Evolutionary conservation across 257 asterid species (phyloP), one percentile per base, ranked within the genome.

Genomic region (Oldenlandia corymbosa): DNA sequence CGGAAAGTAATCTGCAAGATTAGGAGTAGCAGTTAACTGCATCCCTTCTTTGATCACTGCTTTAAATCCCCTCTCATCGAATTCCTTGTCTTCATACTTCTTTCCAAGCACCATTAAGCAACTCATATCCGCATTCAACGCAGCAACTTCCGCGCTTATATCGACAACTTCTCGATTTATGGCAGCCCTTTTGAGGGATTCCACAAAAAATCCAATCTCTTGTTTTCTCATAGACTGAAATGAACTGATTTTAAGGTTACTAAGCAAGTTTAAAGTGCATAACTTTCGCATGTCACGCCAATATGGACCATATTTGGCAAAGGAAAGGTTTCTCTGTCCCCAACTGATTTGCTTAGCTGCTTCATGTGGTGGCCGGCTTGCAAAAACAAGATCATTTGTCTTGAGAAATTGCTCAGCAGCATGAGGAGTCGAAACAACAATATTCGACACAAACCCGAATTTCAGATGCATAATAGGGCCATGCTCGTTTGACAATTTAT

Each of bases 251-350:
- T 78, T 84, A 3, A 18, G 71, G 54, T 9, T 59, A 58, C 81
- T 81, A 10, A 84, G 73, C 64, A 84, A 67, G 66, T 77, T 81
- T 34, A 79, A 49, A n/a, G 79, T 76, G 72, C 81, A 84, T 0
- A 84, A 57, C 52, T 84, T 84, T 6, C 81, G 79, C 78, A 84
- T 82, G 69, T 78, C 76, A n/a, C 88, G 86, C 91, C 86, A 84
- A 54, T 77, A 78, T 0, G 80, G 67, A 0, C 88, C 88, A 23
- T 81, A 84, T 4, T 47, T 9, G 1, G 70, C 79, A 10, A 77
- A 81, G 0, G 72, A 20, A 2, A 77, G 51, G 73, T 62, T 76
- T 21, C 78, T 71, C 31, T 78, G 81, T 12, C 73, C 83, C 60
- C 78, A 84, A 0, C 84, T 63, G 2, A 84, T 3, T 55, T 73